Base-by-base conservation (phyloP, 2,329 filamentous ascomycete species). In the Amauroascus verrucosus region DNA sequence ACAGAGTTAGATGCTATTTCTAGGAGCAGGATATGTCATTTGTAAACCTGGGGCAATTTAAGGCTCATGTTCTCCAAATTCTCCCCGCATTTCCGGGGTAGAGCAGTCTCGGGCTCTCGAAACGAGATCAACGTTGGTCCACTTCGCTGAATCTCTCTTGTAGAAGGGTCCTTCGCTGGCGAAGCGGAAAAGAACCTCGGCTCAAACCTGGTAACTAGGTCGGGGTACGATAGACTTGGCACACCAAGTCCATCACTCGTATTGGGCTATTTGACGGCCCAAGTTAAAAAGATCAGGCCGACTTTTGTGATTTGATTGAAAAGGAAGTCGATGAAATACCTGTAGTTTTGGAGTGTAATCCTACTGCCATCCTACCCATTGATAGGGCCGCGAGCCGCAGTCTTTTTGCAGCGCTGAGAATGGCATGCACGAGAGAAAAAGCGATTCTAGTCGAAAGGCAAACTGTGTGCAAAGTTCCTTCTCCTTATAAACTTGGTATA, bases 1-100 rank as follows among this genome's bases (percentile, higher is more conserved):
- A 18, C 35, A 38, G n/a, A 6, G 9, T 38, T 9, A 14, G 14
- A 18, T 16, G 9, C 8, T 38, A 32, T 32, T 32, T 6, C 11
- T 11, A 32, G 11, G 30, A 32, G 30, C 11, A 32, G 30, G 30
- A 32, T 32, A 32, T 32, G n/a, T n/a, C n/a, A n/a, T n/a, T n/a
- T n/a, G n/a, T n/a, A n/a, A n/a, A n/a, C n/a, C 13, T 38, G 35
- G 14, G 14, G 6, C n/a, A 5, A 38, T 38, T 38, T 18, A 38
- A 18, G 9, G 35, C 35, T 5, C 16, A 18, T 37, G 35, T 38
- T 18, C 41, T 13, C 9, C 24, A 30, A 11, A 16, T 32, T 20
- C 24, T 46, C 24, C 44, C 44, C 44, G 44, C 44, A 46, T 32
- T n/a, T 46, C 22, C 32, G 24, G 44, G 44, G 44, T 46, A 46